These are phyloP conservation scores for Arabidopsis arenosa DNA, from an alignment of 345 rosid species.

Conservation along the genomic window DNA sequence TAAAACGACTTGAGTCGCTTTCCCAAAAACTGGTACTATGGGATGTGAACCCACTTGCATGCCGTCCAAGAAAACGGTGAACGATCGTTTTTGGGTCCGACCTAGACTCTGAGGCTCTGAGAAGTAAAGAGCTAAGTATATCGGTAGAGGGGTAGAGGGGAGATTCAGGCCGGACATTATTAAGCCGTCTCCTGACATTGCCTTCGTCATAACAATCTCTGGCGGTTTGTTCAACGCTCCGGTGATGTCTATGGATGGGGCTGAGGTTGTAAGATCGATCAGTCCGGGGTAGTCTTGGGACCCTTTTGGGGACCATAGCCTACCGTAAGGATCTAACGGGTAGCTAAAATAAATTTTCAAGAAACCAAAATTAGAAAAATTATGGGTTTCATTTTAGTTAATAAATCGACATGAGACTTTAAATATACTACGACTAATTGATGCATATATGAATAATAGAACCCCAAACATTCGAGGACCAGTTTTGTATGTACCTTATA, in stretches of 20 bases:
- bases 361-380: not conserved
- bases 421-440: too few relatives aligned
- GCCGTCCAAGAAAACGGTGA: constrained; percentile 32
- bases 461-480: too few relatives aligned
- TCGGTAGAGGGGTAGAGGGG: not conserved
- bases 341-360: constrained; percentile 29
- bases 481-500: constrained; percentile 22
- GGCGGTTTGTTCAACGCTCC: constrained; percentile 35
- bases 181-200: constrained; percentile 15
- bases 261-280: constrained; percentile 32
- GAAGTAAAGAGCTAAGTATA: constrained; percentile 34
- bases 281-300: constrained; percentile 1
- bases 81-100: constrained; percentile 33
- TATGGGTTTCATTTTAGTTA: not conserved
- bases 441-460: not conserved
- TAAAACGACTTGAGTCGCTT: constrained; percentile 37
- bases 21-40: constrained; percentile 33
- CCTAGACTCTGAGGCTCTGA: constrained; percentile 36
- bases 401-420: too few relatives aligned
- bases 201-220: constrained; percentile 39
- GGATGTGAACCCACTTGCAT: constrained; percentile 28
- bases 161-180: not conserved
- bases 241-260: constrained; percentile 32
- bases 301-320: constrained; percentile 15
- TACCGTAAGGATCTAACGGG: constrained; percentile 40